These are phyloP conservation scores for Eucalyptus melliodora DNA, from an alignment of 345 rosid genomes.

Conservation along the genomic window DNA sequence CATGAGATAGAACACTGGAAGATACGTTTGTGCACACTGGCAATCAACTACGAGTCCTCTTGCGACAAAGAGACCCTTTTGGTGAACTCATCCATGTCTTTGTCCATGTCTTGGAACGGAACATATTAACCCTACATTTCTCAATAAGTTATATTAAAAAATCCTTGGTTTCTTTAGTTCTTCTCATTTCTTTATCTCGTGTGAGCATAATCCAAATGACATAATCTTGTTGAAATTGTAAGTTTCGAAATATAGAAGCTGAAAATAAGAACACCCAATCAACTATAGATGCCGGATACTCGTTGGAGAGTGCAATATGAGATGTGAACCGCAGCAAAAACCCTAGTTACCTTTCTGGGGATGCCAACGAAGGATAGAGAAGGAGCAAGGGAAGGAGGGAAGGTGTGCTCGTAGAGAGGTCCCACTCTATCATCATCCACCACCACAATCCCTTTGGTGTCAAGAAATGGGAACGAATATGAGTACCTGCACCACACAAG, in stretches of 20 bases:
- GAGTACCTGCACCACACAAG: slow-evolving; percentile 49
- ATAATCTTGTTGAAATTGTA: neutral
- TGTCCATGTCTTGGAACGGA: neutral
- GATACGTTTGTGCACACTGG: neutral
- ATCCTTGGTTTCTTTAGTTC: neutral
- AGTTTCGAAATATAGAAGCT: neutral
- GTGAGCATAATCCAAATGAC: neutral
- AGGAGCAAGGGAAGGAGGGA: slow-evolving; percentile 87
- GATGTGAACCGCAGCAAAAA: neutral
- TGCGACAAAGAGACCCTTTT: neutral
- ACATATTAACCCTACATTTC: neutral
- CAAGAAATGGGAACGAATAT: slow-evolving; percentile 87
- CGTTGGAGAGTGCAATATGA: neutral
- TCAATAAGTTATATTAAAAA: neutral
- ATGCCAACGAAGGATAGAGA: slow-evolving; percentile 83
- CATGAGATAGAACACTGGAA: neutral
- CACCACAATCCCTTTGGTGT: slow-evolving; percentile 81
- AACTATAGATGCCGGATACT: neutral
- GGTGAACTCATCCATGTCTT: neutral
- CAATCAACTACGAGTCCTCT: neutral
- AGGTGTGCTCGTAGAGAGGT: slow-evolving; percentile 87
- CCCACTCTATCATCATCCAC: slow-evolving; percentile 95
- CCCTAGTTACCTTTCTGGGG: slow-evolving; percentile 60
- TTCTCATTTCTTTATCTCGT: neutral
- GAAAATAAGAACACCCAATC: neutral